phyloP scores from a whole-genome alignment of 2,329 filamentous ascomycete genomes.

The Aspergillus versicolor region DNA sequence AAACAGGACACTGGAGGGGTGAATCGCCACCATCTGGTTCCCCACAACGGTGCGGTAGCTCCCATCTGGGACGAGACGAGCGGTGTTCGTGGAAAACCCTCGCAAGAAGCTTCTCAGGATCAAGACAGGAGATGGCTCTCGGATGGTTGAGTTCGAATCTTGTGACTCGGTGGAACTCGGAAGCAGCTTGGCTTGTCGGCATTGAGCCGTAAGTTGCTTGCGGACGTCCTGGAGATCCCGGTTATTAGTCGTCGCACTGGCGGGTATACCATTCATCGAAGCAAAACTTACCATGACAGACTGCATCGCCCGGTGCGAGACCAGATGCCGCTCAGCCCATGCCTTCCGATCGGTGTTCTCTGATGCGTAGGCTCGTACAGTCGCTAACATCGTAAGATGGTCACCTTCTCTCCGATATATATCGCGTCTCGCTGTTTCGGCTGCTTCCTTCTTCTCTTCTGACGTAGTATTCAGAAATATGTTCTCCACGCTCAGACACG shows the following conservation, averaged over 20 bases:
- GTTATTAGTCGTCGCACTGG: background rate
- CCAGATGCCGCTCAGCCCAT: conserved; percentile 60
- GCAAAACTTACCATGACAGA: conserved; percentile 54
- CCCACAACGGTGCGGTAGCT: conserved; percentile 62
- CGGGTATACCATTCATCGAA: background rate
- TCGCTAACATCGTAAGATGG: conserved; percentile 62
- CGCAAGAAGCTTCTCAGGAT: conserved; percentile 59
- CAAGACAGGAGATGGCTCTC: conserved; percentile 44
- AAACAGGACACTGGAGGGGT: conserved; percentile 61
- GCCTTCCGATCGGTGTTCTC: conserved; percentile 59
- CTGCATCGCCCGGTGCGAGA: conserved; percentile 65
- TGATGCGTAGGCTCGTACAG: conserved; percentile 59
- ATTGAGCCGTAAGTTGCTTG: conserved; percentile 60
- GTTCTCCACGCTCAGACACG: conserved; percentile 64
- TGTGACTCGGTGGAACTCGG: conserved; percentile 24
- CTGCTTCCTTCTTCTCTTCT: conserved; percentile 61
- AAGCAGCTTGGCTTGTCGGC: conserved; percentile 49
- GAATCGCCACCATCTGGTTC: conserved; percentile 63
- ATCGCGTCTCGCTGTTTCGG: conserved; percentile 54
- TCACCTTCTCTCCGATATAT: conserved; percentile 62
- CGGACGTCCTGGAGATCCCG: conserved; percentile 51
- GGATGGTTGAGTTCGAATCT: conserved; percentile 11
- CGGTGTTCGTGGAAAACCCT: conserved; percentile 62
- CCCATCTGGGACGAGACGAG: conserved; percentile 58
- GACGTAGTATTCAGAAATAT: conserved; percentile 61